A percentile compares a stretch with the other conserved stretches of the same genome.
Evolutionary conservation across 176 grass and related monocot species (phyloP).

Genomic region (Oropetium thomaeum): DNA sequence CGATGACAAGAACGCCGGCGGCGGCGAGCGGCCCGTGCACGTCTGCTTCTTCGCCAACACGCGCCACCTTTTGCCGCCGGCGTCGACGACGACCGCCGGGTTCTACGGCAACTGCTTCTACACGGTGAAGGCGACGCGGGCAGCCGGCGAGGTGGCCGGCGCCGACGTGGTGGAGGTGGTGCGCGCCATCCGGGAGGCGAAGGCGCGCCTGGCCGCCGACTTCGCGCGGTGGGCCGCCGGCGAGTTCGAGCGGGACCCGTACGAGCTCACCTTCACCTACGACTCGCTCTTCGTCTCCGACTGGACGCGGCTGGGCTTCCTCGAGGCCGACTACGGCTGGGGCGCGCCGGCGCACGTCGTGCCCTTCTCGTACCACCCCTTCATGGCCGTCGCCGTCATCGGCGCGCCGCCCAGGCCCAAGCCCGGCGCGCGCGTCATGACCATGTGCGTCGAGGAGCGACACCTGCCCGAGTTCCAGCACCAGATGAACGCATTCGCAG

Average conservation of each 20-base stretch:
- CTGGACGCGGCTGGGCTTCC: slow-evolving; percentile 71
- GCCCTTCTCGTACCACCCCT: slow-evolving; percentile 63
- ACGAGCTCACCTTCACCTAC: slow-evolving; percentile 67
- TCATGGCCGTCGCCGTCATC: slow-evolving; percentile 85
- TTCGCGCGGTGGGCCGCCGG: slow-evolving; percentile 72
- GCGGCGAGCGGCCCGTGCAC: slow-evolving; percentile 36
- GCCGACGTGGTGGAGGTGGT: slow-evolving; percentile 58
- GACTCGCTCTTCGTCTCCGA: slow-evolving; percentile 83
- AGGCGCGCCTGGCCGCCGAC: slow-evolving; percentile 44
- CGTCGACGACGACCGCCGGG: slow-evolving; percentile 3
- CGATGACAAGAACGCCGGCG: background rate
- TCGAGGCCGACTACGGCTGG: slow-evolving; percentile 86
- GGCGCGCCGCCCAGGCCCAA: slow-evolving; percentile 58
- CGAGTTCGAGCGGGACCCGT: slow-evolving; percentile 53
- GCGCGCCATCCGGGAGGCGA: slow-evolving; percentile 56
- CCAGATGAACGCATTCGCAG: slow-evolving; percentile 82
- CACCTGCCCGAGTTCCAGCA: slow-evolving; percentile 64
- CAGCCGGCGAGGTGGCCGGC: slow-evolving; percentile 12
- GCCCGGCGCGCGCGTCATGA: slow-evolving; percentile 67
- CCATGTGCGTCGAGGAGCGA: slow-evolving; percentile 76
- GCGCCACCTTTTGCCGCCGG: slow-evolving; percentile 51
- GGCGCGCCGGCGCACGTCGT: slow-evolving; percentile 57
- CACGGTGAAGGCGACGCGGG: slow-evolving; percentile 48
- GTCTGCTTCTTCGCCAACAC: slow-evolving; percentile 88
- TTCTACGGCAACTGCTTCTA: slow-evolving; percentile 99